These are phyloP conservation scores for Ophiostoma novo-ulmi DNA, from an alignment of 2,329 filamentous ascomycete species.

Conservation along the genomic window DNA sequence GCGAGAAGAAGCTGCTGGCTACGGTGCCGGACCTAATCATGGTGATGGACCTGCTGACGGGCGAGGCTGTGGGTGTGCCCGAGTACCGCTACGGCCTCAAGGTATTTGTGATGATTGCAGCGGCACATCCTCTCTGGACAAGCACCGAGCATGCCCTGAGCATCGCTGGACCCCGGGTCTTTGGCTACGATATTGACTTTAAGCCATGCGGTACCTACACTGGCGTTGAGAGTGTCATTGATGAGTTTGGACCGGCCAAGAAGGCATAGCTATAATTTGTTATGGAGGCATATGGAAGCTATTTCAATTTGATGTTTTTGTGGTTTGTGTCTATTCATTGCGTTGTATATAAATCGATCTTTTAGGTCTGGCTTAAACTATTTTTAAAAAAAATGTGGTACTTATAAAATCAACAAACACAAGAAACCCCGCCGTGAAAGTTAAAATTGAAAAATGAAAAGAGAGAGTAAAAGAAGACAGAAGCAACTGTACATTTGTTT, in stretches of 20 bases:
- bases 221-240: constrained; percentile 49
- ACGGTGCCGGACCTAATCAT: constrained; percentile 48
- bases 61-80: constrained; percentile 47
- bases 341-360: too few relatives aligned
- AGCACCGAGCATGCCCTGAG: constrained; percentile 44
- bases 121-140: constrained; percentile 51
- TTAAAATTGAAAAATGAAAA: too few relatives aligned
- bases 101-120: constrained; percentile 50
- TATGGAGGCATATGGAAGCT: background rate
- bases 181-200: constrained; percentile 45
- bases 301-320: too few relatives aligned
- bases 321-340: too few relatives aligned
- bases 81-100: constrained; percentile 51
- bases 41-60: constrained; percentile 45
- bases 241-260: constrained; percentile 39
- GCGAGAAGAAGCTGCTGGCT: constrained; percentile 36
- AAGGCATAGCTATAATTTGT: background rate
- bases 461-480: too few relatives aligned
- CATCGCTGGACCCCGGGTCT: constrained; percentile 41
- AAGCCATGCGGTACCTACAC: constrained; percentile 45
- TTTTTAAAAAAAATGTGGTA: too few relatives aligned
- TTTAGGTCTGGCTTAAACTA: too few relatives aligned
- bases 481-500: too few relatives aligned
- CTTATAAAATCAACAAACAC: too few relatives aligned
- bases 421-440: too few relatives aligned